Base-by-base conservation (phyloP, 2,329 filamentous ascomycete species). In the Epichloe festucae region DNA sequence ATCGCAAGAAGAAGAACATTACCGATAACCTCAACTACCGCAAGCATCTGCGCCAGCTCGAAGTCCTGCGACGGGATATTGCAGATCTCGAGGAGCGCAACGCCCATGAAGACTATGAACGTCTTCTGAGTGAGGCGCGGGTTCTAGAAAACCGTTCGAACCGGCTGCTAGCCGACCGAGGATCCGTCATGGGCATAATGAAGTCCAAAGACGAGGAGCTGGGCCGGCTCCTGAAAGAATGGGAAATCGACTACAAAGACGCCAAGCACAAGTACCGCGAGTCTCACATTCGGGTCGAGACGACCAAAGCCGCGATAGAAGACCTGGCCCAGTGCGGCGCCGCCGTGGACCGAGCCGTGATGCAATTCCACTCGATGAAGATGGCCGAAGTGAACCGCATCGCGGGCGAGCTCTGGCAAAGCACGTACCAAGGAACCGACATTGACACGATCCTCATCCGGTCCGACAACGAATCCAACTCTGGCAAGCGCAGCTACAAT, bases 371-470 rank as follows among this genome's bases (percentile, higher is more conserved):
- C 71, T 79, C 84, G 34, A 73, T 95, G 64, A 98, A 98, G 74
- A 98, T 98, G 93, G 87, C 93, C 59, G 90, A 98, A 66, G 91
- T 98, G 66, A 98, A 98, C 68, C 79, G 82, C 52, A 96, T 96
- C 66, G 85, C 94, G 48, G 88, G 87, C 57, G 93, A 98, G 66
- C 78, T 98, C n/a, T 98, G 93, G 93, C 87, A 88, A 68, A 86
- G 84, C 63, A 96, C 93, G 1, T 98, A 98, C 69, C 88, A 94
- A 65, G 93, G 93, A 57, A 97, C 91, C 0, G 93, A 98, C 63
- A 90, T 98, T 51, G 93, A 98, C 71, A 93, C 87, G 1, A 95
- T 98, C 63, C 78, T 94, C 62, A 97, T 98, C 69, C 85, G 87
- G 41, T 95, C 90, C 17, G 91, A 97, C 67, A 85, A 83, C 60